Conservation (phyloP, 2,329 filamentous ascomycete species). For the Nakataea oryzae region DNA sequence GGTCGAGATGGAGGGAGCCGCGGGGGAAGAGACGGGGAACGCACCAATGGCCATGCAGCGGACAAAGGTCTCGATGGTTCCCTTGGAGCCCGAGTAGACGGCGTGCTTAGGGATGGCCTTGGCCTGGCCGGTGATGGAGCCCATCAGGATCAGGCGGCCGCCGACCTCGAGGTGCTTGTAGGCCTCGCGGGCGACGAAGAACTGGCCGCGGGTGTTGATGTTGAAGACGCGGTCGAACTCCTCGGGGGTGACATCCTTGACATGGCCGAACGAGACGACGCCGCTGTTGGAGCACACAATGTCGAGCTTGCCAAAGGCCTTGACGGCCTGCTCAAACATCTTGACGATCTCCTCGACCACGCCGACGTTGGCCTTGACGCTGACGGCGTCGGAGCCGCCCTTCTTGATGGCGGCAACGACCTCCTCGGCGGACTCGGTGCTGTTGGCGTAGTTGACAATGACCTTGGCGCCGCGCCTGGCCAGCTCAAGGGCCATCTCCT, state of each 20-base stretch:
- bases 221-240: conserved; percentile 53
- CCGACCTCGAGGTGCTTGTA: conserved; percentile 51
- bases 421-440: conserved; percentile 10
- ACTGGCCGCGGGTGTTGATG: conserved; percentile 49
- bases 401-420: conserved; percentile 11
- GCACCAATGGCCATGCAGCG: conserved; percentile 15
- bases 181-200: conserved; percentile 52
- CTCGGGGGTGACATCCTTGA: conserved; percentile 44
- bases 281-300: conserved; percentile 50
- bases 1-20: not conserved
- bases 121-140: conserved; percentile 40
- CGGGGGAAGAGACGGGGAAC: not conserved
- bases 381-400: conserved; percentile 12
- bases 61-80: conserved; percentile 22
- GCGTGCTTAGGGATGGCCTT: conserved; percentile 20
- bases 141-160: conserved; percentile 54
- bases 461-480: conserved; percentile 22
- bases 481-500: conserved; percentile 42
- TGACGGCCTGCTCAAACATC: conserved; percentile 37
- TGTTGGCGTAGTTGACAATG: conserved; percentile 18
- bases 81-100: conserved; percentile 25
- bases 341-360: conserved; percentile 17
- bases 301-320: conserved; percentile 48
- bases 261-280: conserved; percentile 48
- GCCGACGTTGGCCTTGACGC: conserved; percentile 21